A percentile compares a stretch with the other conserved stretches of the same genome.
phyloP scores from a whole-genome alignment of 345 rosid genomes.

The Sonneratia alba region DNA sequence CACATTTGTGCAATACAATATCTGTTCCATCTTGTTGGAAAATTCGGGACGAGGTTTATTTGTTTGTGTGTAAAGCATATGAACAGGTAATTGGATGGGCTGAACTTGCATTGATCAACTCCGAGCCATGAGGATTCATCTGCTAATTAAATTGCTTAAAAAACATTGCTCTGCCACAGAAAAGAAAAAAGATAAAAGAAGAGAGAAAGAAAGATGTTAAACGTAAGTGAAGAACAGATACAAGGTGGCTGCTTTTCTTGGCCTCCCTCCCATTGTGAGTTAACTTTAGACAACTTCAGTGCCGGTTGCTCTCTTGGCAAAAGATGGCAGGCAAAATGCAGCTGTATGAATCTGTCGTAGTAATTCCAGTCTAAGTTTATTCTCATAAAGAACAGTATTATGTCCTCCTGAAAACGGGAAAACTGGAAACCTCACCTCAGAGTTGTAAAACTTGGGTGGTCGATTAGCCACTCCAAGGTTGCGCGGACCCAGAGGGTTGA shows the following conservation, averaged over 20 bases:
- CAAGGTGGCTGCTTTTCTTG: neutral
- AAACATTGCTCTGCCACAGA: neutral
- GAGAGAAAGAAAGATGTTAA: no score
- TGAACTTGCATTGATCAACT: neutral
- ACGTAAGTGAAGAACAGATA: neutral
- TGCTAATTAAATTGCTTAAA: neutral
- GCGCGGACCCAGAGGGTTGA: slow-evolving; percentile 41
- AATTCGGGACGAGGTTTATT: neutral
- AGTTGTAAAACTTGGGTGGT: slow-evolving; percentile 60
- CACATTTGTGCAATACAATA: neutral
- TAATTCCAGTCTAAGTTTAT: neutral
- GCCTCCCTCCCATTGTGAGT: slow-evolving; percentile 3
- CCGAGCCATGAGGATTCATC: neutral
- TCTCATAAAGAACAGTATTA: no score
- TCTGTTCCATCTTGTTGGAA: neutral
- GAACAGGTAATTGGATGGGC: neutral
- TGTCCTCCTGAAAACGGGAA: neutral
- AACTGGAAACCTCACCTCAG: slow-evolving; percentile 34
- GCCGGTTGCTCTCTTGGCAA: slow-evolving; percentile 68
- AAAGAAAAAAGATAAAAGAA: neutral
- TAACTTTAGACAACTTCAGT: slow-evolving; percentile 15
- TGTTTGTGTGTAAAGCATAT: neutral
- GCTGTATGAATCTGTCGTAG: slow-evolving; percentile 67
- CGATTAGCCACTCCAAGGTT: slow-evolving; percentile 26
- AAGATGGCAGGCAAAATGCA: slow-evolving; percentile 75